Evolutionary conservation across 2,329 filamentous ascomycete genomes (phyloP).

Genomic region (Alternaria rosae): DNA sequence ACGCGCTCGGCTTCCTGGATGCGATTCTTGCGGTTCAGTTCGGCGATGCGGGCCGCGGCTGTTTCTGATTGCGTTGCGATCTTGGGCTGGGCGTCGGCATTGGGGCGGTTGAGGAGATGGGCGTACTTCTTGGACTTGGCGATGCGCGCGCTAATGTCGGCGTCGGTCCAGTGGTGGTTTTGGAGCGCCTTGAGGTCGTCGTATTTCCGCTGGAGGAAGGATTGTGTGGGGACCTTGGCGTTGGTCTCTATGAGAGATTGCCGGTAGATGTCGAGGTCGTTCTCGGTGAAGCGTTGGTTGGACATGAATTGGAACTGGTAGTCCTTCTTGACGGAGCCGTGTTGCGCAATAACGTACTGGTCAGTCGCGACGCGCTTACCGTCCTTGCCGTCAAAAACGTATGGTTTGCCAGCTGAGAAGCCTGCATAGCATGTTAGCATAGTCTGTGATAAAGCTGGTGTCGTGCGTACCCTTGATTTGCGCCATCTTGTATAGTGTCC

Average conservation of each 20-base stretch:
- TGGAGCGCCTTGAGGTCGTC: conserved; percentile 81
- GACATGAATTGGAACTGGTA: conserved; percentile 94
- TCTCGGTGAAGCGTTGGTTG: conserved; percentile 82
- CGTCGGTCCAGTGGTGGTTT: conserved; percentile 81
- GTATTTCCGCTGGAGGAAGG: conserved; percentile 73
- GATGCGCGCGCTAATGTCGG: conserved; percentile 81
- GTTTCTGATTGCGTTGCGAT: conserved; percentile 62
- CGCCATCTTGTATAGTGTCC: conserved; percentile 86
- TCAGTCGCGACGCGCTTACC: conserved; percentile 83
- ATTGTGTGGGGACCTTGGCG: conserved; percentile 76
- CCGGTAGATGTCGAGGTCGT: conserved; percentile 83
- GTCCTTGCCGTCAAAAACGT: conserved; percentile 77
- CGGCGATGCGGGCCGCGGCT: conserved; percentile 83
- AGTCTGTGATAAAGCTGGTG: not conserved
- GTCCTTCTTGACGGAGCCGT: conserved; percentile 82
- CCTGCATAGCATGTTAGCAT: conserved; percentile 58
- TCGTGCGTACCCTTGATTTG: conserved; percentile 76
- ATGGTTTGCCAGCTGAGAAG: conserved; percentile 80
- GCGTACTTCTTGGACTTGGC: conserved; percentile 65
- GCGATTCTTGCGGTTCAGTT: conserved; percentile 85
- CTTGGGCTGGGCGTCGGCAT: conserved; percentile 66
- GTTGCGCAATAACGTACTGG: conserved; percentile 80
- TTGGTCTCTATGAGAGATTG: conserved; percentile 73
- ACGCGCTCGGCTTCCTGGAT: conserved; percentile 86
- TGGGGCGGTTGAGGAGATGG: conserved; percentile 68